Base-by-base conservation (phyloP, 176 grass and related monocot genomes). In the Melocanna baccifera region DNA sequence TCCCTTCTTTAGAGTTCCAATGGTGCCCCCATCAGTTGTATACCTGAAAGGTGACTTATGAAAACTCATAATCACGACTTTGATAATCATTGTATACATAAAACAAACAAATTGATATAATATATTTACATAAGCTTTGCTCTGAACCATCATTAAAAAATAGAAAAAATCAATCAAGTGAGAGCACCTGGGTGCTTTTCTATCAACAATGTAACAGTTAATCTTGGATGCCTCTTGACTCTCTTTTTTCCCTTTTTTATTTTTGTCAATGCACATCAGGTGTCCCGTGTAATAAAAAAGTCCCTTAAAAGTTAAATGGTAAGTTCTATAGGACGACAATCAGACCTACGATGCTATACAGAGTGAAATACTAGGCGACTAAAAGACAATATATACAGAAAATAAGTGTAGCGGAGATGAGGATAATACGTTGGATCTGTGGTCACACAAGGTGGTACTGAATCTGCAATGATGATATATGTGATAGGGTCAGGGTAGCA, bases 11-110 rank as follows among this genome's bases (percentile, higher is more conserved):
- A 98, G 77, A 32, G 88, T 90, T 26, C 47, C 80, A 65, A 79
- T 67, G 58, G 87, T 76, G 10, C 91, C 91, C 5, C 96, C 96
- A 85, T 98, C 96, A 73, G 96, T 98, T 65, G 96, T 98, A 87
- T 98, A 98, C 81, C 96, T 98, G 76, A 81, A 87, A 89, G 29
- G 85, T 51, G 46, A 90, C 77, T 62, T 52, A 46, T 67, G 77
- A 63, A 29, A 66, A 88, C 40, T 79, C 67, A 51, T 81, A 80
- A 64, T 75, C 32, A 48, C 0, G 1, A 67, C 75, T 23, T 77
- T 75, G 12, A 40, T 56, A 53, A 77, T 43, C 47, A 82, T 14
- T 50, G 20, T 83, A 51, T 62, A n/a, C 26, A 83, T 12, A 74
- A 22, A 45, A 69, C 61, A 41, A 29, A 42, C 39, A 71, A 29